Base-by-base conservation (phyloP, 148 eudicot genomes). In the Rhododendron simsii region DNA sequence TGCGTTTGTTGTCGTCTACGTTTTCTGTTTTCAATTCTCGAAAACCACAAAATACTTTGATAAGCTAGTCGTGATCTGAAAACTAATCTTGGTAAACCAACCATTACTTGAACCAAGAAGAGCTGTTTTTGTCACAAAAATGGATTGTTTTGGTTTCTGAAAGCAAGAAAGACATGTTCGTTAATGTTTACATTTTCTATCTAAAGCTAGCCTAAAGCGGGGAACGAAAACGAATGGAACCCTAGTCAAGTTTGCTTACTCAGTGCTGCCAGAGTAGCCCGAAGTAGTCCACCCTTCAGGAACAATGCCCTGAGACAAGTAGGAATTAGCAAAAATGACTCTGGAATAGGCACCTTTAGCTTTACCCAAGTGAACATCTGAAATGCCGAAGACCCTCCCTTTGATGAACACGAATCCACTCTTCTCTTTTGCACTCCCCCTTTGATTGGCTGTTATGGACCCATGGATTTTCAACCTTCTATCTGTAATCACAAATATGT, bases 211-310 rank as follows among this genome's bases (percentile, higher is more conserved):
- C 0, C 9, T 59, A 7, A 59, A 59, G n/a, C 0, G 20, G 67
- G 21, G 6, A 21, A 7, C n/a, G 23, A 76, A 39, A 37, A 37
- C 20, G 26, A 37, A 18, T 35, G 9, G 3, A 76, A 11, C 4
- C 15, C n/a, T 20, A 3, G 23, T 26, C 39, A 51, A 78, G 80
- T 63, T 69, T 30, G 86, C 94, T 87, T 92, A 96, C 98, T 88
- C 80, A 45, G 92, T 93, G 30, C 65, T 59, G 47, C 96, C 98
- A n/a, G 89, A 53, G 48, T 92, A 92, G 91, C 95, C 92, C 95
- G 93, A 94, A 13, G 84, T 90, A 41, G 92, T 95, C 99, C 99
- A 96, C 3, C 98, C 99, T 83, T 92, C 87, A 41, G 95, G 92
- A 0, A 87, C 86, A 71, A 96, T 88, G 26, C 93, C 89, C 48